Percentiles rank a stretch among this genome's conserved stretches.
These are phyloP conservation scores for Saccharomycopsis malanga DNA, from an alignment of 805 yeast genomes.

Conservation along the genomic window DNA sequence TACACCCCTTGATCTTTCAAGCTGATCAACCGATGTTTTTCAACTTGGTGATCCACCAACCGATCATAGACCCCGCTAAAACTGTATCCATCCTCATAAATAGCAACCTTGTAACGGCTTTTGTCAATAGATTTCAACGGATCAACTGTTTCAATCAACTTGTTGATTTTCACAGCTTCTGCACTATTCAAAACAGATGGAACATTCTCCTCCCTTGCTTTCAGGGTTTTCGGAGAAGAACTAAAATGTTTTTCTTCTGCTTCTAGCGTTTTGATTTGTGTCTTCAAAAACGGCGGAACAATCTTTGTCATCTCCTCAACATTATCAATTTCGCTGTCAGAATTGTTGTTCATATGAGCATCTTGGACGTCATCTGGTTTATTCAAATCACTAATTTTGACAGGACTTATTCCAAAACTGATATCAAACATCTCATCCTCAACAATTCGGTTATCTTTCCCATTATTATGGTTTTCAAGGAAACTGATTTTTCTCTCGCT, in stretches of 20 bases:
- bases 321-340: background rate
- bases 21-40: slow-evolving; percentile 8
- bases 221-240: background rate
- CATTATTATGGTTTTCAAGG: background rate
- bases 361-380: slow-evolving; percentile 1
- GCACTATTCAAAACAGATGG: background rate
- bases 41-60: slow-evolving; percentile 10
- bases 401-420: slow-evolving; percentile 17
- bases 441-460: too few relatives aligned
- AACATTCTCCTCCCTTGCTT: too few relatives aligned
- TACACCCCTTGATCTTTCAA: background rate
- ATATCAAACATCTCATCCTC: slow-evolving; percentile 4
- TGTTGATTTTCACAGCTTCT: slow-evolving; percentile 1
- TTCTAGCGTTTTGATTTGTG: background rate
- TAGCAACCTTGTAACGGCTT: background rate
- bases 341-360: background rate
- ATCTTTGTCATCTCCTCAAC: slow-evolving; percentile 2
- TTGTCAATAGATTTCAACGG: slow-evolving; percentile 13
- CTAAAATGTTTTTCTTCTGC: background rate
- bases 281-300: background rate
- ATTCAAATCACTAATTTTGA: slow-evolving; percentile 9
- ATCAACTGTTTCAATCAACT: slow-evolving; percentile 12
- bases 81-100: slow-evolving; percentile 13
- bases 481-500: background rate
- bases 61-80: slow-evolving; percentile 8